Conservation (phyloP, 768 basidiomycete species). For the Psilocybe cyanescens region DNA sequence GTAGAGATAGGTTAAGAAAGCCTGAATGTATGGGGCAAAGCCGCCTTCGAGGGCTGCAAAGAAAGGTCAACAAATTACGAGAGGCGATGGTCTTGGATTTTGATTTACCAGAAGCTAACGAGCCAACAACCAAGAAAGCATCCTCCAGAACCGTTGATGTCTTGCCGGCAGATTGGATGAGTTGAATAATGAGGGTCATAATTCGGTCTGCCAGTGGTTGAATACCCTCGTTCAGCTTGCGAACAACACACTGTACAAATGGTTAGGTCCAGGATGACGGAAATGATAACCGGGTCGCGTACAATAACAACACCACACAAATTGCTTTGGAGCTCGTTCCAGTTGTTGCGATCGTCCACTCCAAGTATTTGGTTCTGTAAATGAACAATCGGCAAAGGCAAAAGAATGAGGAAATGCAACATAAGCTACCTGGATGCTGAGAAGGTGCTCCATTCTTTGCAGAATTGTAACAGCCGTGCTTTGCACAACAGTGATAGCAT, state of each 20-base stretch:
- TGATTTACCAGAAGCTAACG: slow-evolving; percentile 71
- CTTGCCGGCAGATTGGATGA: slow-evolving; percentile 88
- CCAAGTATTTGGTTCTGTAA: slow-evolving; percentile 90
- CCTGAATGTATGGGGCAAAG: slow-evolving; percentile 83
- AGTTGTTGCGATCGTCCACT: slow-evolving; percentile 95
- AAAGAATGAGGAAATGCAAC: slow-evolving; percentile 1
- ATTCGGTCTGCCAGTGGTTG: slow-evolving; percentile 91
- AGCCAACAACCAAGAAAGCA: slow-evolving; percentile 92
- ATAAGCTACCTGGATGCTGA: slow-evolving; percentile 73
- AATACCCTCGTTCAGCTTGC: slow-evolving; percentile 82
- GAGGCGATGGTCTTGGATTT: not conserved
- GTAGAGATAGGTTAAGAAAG: slow-evolving; percentile 86
- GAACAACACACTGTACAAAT: slow-evolving; percentile 70
- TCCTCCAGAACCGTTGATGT: slow-evolving; percentile 96
- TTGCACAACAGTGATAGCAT: slow-evolving; percentile 81
- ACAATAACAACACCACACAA: slow-evolving; percentile 90
- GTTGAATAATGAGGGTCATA: slow-evolving; percentile 87
- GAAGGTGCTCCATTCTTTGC: slow-evolving; percentile 87
- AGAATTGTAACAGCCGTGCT: slow-evolving; percentile 83
- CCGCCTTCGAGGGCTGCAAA: slow-evolving; percentile 68
- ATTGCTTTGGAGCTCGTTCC: slow-evolving; percentile 98
- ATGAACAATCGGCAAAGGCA: not conserved
- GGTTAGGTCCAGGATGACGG: not conserved
- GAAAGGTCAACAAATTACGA: not conserved
- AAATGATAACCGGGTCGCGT: slow-evolving; percentile 31